phyloP scores from a whole-genome alignment of 306 rosid species.

The Cucurbita ficifolia region DNA sequence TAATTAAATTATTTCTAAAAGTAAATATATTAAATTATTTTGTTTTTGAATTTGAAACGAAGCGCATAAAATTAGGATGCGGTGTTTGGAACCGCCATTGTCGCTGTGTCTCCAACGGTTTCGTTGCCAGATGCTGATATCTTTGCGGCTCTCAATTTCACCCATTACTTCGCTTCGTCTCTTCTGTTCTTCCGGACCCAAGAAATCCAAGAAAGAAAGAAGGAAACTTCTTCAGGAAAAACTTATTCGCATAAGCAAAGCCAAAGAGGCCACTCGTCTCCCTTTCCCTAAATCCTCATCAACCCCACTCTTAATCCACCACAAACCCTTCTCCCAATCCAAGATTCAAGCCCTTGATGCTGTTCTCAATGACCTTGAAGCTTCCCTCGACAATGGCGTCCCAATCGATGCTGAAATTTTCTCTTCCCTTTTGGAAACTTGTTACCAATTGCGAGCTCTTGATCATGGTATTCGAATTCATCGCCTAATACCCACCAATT shows the following conservation, averaged over 20 bases:
- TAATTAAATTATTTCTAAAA: no score
- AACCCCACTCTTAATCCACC: conserved; percentile 51
- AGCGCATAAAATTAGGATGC: neutral
- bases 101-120: neutral
- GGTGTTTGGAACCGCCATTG: neutral
- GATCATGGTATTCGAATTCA: conserved; percentile 44
- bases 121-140: conserved; percentile 20
- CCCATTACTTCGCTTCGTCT: neutral
- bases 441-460: conserved; percentile 40
- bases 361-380: conserved; percentile 47
- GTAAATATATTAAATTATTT: no score
- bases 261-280: conserved; percentile 7
- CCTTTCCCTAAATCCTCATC: conserved; percentile 43
- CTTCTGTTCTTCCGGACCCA: conserved; percentile 23
- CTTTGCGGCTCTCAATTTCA: conserved; percentile 10
- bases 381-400: conserved; percentile 39
- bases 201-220: conserved; percentile 17
- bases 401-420: conserved; percentile 36
- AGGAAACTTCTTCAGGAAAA: conserved; percentile 10
- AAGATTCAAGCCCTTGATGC: conserved; percentile 59
- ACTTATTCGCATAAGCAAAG: conserved; percentile 13
- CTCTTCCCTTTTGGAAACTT: conserved; percentile 70
- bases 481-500: conserved; percentile 36
- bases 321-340: conserved; percentile 35
- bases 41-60: neutral